These are phyloP conservation scores for Neofusicoccum kwambonambiense DNA, from an alignment of 2,329 filamentous ascomycete species.

Conservation along the genomic window DNA sequence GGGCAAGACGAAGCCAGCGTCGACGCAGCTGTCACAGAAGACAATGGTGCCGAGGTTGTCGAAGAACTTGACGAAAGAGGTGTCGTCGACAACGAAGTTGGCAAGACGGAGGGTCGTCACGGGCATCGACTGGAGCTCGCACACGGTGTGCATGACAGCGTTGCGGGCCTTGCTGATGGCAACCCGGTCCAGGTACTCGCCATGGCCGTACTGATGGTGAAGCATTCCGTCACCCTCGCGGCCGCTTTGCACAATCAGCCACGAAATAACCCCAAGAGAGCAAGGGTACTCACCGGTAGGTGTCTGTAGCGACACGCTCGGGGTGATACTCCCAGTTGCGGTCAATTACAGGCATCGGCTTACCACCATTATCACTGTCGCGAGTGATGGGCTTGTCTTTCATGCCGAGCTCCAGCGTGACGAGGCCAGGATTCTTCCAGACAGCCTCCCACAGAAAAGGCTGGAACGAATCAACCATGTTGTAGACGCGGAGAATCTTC, in stretches of 20 bases:
- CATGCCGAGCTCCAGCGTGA: conserved; percentile 31
- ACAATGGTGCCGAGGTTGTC: background rate
- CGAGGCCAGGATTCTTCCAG: conserved; percentile 29
- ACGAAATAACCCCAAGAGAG: background rate
- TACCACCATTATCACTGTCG: conserved; percentile 23
- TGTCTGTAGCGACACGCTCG: conserved; percentile 21
- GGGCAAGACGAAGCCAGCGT: conserved; percentile 14
- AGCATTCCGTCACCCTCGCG: conserved; percentile 30
- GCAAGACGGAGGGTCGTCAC: conserved; percentile 30
- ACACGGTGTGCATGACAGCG: conserved; percentile 23
- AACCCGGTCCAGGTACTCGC: conserved; percentile 35
- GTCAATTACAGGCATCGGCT: conserved; percentile 25
- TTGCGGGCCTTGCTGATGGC: conserved; percentile 35
- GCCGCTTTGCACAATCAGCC: conserved; percentile 23
- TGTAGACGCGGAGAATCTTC: conserved; percentile 30
- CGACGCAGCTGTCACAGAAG: conserved; percentile 6
- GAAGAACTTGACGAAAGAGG: conserved; percentile 25
- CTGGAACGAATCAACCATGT: conserved; percentile 30
- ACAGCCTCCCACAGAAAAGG: conserved; percentile 32
- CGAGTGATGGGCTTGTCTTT: conserved; percentile 28
- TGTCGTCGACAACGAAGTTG: conserved; percentile 34
- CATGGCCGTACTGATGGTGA: conserved; percentile 29
- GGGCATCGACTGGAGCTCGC: conserved; percentile 14
- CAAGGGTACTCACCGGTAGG: background rate
- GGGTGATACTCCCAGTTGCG: conserved; percentile 23